A percentile compares a stretch with the other conserved stretches of the same genome.
Conservation (phyloP, 352 stramenopile genomes). For the Thraustotheca clavata region DNA sequence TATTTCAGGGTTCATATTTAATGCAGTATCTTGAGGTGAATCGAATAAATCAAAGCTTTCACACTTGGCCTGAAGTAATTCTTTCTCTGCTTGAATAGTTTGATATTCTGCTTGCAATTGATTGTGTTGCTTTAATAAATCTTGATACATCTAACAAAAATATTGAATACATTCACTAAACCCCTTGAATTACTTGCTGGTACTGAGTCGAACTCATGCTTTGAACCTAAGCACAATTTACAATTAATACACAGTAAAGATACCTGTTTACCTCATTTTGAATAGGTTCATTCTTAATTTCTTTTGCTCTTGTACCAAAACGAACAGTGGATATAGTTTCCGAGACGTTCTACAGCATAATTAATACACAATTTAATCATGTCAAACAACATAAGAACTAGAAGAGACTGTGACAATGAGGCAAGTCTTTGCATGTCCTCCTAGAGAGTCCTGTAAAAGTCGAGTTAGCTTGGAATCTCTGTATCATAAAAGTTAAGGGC, state of each 20-base stretch:
- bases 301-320: conserved; percentile 63
- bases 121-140: conserved; percentile 53
- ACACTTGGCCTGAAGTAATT: background rate
- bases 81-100: background rate
- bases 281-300: conserved; percentile 65
- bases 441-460: conserved; percentile 84
- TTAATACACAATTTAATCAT: background rate
- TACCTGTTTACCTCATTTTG: conserved; percentile 24
- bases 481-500: conserved; percentile 26
- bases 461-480: conserved; percentile 78
- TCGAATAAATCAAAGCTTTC: background rate
- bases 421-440: conserved; percentile 90
- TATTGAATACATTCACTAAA: conserved; percentile 27
- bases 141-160: conserved; percentile 63
- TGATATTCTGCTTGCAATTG: conserved; percentile 23
- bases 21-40: too few relatives aligned
- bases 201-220: background rate
- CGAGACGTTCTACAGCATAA: conserved; percentile 37
- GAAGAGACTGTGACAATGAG: conserved; percentile 91
- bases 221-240: background rate
- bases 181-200: conserved; percentile 11
- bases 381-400: conserved; percentile 38
- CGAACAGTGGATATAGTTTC: conserved; percentile 73
- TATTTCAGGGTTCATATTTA: too few relatives aligned
- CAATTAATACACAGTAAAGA: background rate